These are phyloP conservation scores for Ascochyta fabae DNA, from an alignment of 2,329 filamentous ascomycete genomes.

Conservation along the genomic window DNA sequence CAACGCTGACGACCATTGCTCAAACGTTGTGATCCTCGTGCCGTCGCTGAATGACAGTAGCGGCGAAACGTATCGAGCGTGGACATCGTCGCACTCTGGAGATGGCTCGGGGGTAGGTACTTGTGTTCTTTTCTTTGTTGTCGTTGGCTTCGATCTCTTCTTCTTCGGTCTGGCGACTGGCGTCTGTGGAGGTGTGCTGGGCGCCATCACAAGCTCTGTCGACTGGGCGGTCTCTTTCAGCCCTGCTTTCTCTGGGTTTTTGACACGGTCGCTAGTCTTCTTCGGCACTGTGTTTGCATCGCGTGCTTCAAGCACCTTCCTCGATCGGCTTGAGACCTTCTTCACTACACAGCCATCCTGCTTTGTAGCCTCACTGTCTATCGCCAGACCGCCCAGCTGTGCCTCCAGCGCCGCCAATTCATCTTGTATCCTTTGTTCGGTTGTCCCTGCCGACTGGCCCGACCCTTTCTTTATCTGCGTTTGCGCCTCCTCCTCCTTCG, in stretches of 20 bases:
- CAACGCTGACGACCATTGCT: constrained; percentile 51
- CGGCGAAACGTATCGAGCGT: constrained; percentile 32
- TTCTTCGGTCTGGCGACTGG: constrained; percentile 17
- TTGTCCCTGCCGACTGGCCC: background rate
- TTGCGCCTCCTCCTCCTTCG: constrained; percentile 2
- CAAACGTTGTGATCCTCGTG: constrained; percentile 43
- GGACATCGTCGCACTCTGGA: constrained; percentile 34
- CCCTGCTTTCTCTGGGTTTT: background rate
- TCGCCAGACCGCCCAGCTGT: constrained; percentile 8
- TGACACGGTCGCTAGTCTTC: background rate
- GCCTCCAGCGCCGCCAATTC: constrained; percentile 10
- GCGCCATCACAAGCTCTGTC: background rate
- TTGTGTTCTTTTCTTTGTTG: constrained; percentile 17
- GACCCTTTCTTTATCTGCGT: background rate
- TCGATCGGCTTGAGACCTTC: constrained; percentile 1
- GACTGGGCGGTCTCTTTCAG: background rate
- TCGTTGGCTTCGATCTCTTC: constrained; percentile 19
- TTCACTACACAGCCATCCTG: background rate
- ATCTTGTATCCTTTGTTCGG: constrained; percentile 8
- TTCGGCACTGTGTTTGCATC: constrained; percentile 21
- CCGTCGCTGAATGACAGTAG: constrained; percentile 41
- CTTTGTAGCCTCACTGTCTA: background rate
- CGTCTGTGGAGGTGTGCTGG: constrained; percentile 7
- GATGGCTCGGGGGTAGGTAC: constrained; percentile 30
- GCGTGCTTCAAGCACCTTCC: constrained; percentile 18